Base-by-base conservation (phyloP, 129 eudicot species). In the Flaveria bidentis region DNA sequence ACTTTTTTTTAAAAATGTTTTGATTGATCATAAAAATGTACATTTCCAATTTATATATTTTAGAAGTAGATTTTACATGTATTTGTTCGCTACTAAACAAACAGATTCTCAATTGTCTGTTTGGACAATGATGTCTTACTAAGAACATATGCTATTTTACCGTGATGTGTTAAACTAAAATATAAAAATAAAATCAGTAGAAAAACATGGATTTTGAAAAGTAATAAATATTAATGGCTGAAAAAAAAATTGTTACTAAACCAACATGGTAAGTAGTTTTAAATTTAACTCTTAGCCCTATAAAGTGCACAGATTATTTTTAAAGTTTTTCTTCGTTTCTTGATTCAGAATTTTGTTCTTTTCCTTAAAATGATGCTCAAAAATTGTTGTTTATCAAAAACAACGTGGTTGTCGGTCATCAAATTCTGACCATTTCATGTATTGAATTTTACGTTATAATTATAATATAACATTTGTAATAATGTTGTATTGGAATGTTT, bases 281-380 rank as follows among this genome's bases (percentile, higher is more conserved):
- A 71, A 61, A 63, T 52, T 51, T 23, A 55, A 72, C 78, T 15
- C 83, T 53, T 23, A 42, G 20, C 53, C 73, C 78, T 42, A 72
- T 72, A 79, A 79, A 72, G 78, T 53, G 83, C 45, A 30, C 51
- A 50, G 62, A 72, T 9, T 52, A 6, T 28, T 10, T 52, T 42
- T 42, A 65, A 64, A 72, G 67, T 52, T 80, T 61, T 67, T 51
- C n/a, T 72, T 65, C 22, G 28, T 80, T 73, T 80, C 65, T 64
- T 72, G 67, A 80, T 64, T 64, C 78, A 72, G 74, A 10, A 49
- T 28, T 72, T 39, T 80, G 83, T 72, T 80, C 73, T 79, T 78
- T 63, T 78, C 55, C 68, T 72, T 79, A 52, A 64, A 72, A 51
- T 64, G 74, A 72, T 64, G 67, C 55, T 30, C 26, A 62, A 51